Evolutionary conservation across 805 yeast species (phyloP).

Genomic region (Wickerhamomyces alni): DNA sequence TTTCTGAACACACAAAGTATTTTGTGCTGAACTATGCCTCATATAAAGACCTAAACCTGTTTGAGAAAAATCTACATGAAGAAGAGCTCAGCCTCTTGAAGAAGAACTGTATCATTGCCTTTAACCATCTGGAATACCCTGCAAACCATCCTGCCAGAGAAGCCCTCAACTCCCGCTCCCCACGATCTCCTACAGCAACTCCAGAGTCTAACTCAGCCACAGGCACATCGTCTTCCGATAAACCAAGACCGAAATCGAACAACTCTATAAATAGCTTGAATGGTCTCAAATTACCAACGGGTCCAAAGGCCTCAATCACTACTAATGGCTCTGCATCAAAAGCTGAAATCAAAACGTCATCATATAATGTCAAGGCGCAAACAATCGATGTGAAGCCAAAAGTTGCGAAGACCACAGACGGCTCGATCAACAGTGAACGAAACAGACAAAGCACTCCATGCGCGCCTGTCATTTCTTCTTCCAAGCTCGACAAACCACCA

Average conservation of each 20-base stretch:
- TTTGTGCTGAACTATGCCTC: conserved; percentile 31
- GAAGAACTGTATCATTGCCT: conserved; percentile 12
- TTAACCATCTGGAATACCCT: conserved; percentile 14
- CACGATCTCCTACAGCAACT: background rate
- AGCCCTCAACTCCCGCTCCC: background rate
- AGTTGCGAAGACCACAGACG: no score
- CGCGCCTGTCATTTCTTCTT: no score
- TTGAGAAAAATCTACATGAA: conserved; percentile 5
- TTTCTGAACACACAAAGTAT: conserved; percentile 22
- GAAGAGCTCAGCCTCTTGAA: conserved; percentile 6
- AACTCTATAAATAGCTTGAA: no score
- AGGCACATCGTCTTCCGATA: background rate
- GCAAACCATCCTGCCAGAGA: conserved; percentile 13
- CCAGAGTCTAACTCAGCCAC: background rate
- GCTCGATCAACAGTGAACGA: no score
- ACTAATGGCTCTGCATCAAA: background rate
- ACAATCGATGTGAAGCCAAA: no score
- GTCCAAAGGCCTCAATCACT: background rate
- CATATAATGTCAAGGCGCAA: no score
- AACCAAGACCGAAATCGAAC: no score
- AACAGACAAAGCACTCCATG: no score
- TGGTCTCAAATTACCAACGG: background rate
- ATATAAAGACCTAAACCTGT: conserved; percentile 23
- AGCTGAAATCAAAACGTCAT: no score
- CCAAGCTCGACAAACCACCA: no score